Conservation (phyloP, 2,329 filamentous ascomycete species). For the Alternaria arborescens region DNA sequence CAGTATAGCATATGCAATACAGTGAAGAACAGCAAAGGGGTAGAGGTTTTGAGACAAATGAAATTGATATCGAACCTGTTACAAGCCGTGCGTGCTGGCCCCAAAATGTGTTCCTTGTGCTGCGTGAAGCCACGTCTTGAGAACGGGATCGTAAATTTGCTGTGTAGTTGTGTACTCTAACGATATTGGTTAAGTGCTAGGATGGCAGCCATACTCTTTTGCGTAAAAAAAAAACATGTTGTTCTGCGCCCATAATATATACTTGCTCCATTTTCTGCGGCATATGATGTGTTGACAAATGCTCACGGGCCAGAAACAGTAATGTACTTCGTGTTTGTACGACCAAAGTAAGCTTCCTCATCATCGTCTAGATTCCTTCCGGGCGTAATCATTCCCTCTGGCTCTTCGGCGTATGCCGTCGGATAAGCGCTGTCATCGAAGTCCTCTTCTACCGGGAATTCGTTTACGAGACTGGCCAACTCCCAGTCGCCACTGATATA, state of each 20-base stretch:
- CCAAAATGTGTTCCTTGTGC: neutral
- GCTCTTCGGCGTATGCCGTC: conserved; percentile 28
- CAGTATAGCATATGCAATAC: neutral
- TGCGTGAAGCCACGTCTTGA: conserved; percentile 2
- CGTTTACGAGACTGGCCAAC: conserved; percentile 23
- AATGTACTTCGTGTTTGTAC: neutral
- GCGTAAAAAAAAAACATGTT: neutral
- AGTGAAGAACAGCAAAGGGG: neutral
- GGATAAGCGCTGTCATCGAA: conserved; percentile 11
- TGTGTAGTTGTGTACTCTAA: neutral
- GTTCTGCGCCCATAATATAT: neutral
- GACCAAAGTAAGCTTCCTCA: conserved; percentile 8
- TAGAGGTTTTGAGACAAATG: neutral
- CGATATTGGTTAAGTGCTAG: neutral
- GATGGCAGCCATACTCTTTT: neutral
- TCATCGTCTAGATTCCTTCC: conserved; percentile 16
- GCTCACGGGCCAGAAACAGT: neutral
- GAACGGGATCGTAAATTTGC: neutral
- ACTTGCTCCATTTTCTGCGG: neutral
- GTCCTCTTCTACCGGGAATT: conserved; percentile 17
- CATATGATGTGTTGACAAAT: neutral
- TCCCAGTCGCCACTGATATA: conserved; percentile 24
- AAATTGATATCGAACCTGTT: neutral
- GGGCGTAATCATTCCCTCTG: conserved; percentile 32
- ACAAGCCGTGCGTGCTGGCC: neutral